Evolutionary conservation across 208 protist species (phyloP).

Genomic region (Crithidia acanthocephali): DNA sequence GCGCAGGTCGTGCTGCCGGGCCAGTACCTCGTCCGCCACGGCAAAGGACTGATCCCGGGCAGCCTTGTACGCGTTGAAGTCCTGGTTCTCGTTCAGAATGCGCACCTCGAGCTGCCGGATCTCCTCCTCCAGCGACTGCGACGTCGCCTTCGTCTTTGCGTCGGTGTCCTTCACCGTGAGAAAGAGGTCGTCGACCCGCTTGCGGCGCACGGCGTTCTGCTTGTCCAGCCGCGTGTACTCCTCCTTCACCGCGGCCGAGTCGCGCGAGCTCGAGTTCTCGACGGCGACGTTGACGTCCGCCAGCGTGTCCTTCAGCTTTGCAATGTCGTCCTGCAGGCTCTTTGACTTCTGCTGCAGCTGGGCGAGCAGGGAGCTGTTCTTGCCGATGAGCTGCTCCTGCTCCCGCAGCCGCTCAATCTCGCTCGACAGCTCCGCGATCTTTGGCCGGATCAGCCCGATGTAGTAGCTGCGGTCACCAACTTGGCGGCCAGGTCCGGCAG

Average conservation of each 20-base stretch:
- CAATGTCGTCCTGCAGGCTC: conserved; percentile 73
- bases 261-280: conserved; percentile 51
- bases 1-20: conserved; percentile 80
- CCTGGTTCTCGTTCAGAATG: conserved; percentile 78
- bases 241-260: conserved; percentile 73
- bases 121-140: conserved; percentile 73
- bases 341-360: conserved; percentile 86
- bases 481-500: conserved; percentile 82
- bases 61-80: conserved; percentile 75
- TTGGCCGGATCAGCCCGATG: conserved; percentile 87
- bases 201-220: conserved; percentile 64
- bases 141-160: conserved; percentile 62
- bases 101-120: conserved; percentile 79
- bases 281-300: conserved; percentile 76
- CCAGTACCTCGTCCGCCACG: conserved; percentile 81
- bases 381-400: conserved; percentile 84
- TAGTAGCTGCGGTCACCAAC: conserved; percentile 92
- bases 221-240: conserved; percentile 70
- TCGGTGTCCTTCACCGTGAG: conserved; percentile 82
- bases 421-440: conserved; percentile 85
- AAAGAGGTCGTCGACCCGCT: conserved; percentile 86
- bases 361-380: conserved; percentile 71
- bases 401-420: conserved; percentile 89
- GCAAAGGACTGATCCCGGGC: conserved; percentile 74
- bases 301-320: conserved; percentile 74